These are phyloP conservation scores for Brettanomyces anomalus DNA, from an alignment of 805 yeast species.

Conservation along the genomic window DNA sequence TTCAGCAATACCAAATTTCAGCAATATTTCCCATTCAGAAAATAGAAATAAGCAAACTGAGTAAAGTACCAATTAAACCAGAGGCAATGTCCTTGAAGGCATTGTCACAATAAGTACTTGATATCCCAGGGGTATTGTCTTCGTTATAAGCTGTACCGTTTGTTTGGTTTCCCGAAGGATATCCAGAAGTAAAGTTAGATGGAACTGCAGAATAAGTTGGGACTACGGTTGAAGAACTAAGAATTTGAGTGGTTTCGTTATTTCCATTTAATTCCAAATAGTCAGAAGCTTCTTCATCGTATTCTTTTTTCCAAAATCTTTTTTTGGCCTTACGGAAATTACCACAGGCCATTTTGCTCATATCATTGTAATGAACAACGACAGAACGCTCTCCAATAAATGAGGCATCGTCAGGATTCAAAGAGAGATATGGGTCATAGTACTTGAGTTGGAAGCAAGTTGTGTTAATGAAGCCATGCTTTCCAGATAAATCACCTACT, in stretches of 20 bases:
- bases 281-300: slow-evolving; percentile 1
- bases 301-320: slow-evolving; percentile 9
- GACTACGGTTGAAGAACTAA: slow-evolving; percentile 6
- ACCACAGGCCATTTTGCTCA: slow-evolving; percentile 55
- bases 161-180: background rate
- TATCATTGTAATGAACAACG: slow-evolving; percentile 45
- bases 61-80: slow-evolving; percentile 14
- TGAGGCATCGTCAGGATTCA: slow-evolving; percentile 46
- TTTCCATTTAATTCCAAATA: background rate
- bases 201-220: slow-evolving; percentile 4
- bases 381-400: slow-evolving; percentile 51
- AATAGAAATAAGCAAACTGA: slow-evolving; percentile 18
- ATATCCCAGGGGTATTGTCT: background rate
- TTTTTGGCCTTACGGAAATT: slow-evolving; percentile 33
- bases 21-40: slow-evolving; percentile 6
- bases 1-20: no score
- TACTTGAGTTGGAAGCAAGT: slow-evolving; percentile 60
- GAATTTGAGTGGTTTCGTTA: background rate
- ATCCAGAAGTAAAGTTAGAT: background rate
- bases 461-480: slow-evolving; percentile 64
- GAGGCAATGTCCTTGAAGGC: slow-evolving; percentile 9
- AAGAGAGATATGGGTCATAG: slow-evolving; percentile 56
- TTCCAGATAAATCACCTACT: slow-evolving; percentile 71
- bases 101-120: slow-evolving; percentile 14
- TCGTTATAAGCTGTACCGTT: slow-evolving; percentile 5